phyloP scores from a whole-genome alignment of 2,329 filamentous ascomycete genomes.

The Setomelanomma holmii region DNA sequence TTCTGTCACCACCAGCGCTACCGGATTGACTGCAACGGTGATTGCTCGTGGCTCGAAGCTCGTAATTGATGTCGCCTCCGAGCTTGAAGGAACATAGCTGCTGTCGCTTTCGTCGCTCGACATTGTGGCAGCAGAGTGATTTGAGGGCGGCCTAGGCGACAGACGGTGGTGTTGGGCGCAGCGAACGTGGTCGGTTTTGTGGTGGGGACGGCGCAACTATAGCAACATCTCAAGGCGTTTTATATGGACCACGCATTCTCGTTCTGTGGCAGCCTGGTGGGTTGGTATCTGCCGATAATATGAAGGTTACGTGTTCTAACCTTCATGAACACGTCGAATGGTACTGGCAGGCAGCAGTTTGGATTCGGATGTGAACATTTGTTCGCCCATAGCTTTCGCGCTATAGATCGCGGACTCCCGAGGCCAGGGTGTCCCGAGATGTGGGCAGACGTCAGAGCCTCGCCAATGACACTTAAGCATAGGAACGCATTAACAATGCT shows the following conservation, averaged over 20 bases:
- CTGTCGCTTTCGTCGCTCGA: conserved; percentile 35
- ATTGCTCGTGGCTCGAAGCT: conserved; percentile 51
- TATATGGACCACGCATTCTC: conserved; percentile 37
- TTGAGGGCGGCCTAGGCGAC: conserved; percentile 15
- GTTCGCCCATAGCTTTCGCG: background rate
- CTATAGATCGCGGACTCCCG: background rate
- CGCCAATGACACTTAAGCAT: too few species aligned
- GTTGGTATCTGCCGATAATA: background rate
- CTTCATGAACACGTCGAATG: background rate
- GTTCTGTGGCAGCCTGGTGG: conserved; percentile 14
- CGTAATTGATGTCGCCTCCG: conserved; percentile 27
- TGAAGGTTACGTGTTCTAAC: background rate
- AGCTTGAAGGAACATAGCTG: conserved; percentile 24
- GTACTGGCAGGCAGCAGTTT: conserved; percentile 3
- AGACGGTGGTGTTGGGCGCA: conserved; percentile 18
- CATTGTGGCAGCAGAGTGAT: conserved; percentile 26
- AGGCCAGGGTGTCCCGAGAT: conserved; percentile 22
- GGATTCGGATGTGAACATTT: background rate
- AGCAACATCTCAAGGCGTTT: conserved; percentile 22
- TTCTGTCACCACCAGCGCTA: conserved; percentile 95
- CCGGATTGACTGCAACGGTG: conserved; percentile 85
- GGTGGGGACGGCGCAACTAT: conserved; percentile 34
- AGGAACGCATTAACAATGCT: conserved; percentile 1
- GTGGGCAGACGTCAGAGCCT: background rate
- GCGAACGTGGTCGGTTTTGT: conserved; percentile 27